These are phyloP conservation scores for Parasarocladium wereldwijsianum DNA, from an alignment of 2,329 filamentous ascomycete species.

Conservation along the genomic window DNA sequence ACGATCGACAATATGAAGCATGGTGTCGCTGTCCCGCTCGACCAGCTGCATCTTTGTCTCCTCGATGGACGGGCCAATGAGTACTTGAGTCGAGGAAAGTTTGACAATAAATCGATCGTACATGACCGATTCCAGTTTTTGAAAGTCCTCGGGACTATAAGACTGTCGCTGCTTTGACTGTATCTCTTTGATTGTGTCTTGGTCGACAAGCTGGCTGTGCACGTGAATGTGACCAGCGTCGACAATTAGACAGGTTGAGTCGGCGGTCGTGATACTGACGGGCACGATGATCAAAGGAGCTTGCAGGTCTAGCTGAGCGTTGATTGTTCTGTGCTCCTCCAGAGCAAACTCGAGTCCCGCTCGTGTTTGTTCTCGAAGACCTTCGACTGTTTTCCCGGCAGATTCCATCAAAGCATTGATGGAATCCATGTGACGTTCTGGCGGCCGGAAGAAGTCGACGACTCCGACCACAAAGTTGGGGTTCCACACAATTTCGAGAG, in stretches of 20 bases:
- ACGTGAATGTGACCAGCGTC: conserved; percentile 95
- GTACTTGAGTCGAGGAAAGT: conserved; percentile 82
- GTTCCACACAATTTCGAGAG: conserved; percentile 95
- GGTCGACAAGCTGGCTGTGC: conserved; percentile 84
- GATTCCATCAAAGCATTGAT: conserved; percentile 92
- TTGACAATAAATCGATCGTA: conserved; percentile 96
- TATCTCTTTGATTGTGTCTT: conserved; percentile 76
- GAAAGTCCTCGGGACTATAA: conserved; percentile 81
- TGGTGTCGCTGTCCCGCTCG: conserved; percentile 49
- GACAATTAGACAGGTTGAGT: conserved; percentile 78
- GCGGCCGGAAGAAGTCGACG: conserved; percentile 89
- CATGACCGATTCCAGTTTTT: conserved; percentile 79
- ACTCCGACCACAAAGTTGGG: conserved; percentile 84
- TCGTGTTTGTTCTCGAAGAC: conserved; percentile 84
- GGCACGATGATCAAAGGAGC: conserved; percentile 93
- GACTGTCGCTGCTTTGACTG: conserved; percentile 79
- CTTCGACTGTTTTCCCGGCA: conserved; percentile 89
- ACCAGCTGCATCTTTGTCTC: conserved; percentile 73
- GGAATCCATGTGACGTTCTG: conserved; percentile 95
- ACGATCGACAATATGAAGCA: conserved; percentile 81
- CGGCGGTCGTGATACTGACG: conserved; percentile 71
- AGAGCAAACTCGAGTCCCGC: conserved; percentile 92
- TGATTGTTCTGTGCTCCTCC: conserved; percentile 95
- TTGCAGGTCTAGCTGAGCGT: conserved; percentile 88
- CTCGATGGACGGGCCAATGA: conserved; percentile 88